These are phyloP conservation scores for Mimosa pudica DNA, from an alignment of 306 rosid species.

Conservation along the genomic window DNA sequence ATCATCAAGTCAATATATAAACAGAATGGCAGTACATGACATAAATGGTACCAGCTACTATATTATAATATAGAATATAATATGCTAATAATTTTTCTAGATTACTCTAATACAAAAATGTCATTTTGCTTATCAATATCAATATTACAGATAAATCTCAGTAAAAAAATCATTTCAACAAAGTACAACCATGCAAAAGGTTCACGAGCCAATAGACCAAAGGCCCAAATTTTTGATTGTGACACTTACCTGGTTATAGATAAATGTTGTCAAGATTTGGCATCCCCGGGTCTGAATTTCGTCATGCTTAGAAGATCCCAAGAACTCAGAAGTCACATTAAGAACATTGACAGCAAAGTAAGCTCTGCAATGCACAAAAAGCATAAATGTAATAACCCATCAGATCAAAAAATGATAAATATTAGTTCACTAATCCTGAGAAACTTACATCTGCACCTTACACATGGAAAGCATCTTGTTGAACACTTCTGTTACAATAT, in stretches of 20 bases:
- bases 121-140: slow-evolving; percentile 7
- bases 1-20: slow-evolving; percentile 29
- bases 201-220: slow-evolving; percentile 17
- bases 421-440: slow-evolving; percentile 22
- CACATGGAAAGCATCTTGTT: slow-evolving; percentile 81
- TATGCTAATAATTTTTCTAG: neutral
- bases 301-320: slow-evolving; percentile 78
- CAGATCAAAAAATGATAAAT: neutral
- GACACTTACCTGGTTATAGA: slow-evolving; percentile 73
- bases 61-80: neutral
- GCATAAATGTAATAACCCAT: slow-evolving; percentile 2
- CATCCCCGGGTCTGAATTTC: slow-evolving; percentile 74
- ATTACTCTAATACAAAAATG: neutral
- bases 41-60: slow-evolving; percentile 13
- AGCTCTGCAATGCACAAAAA: slow-evolving; percentile 58
- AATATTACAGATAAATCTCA: neutral
- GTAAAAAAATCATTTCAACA: neutral
- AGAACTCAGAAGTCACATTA: slow-evolving; percentile 72
- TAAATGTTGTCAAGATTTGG: slow-evolving; percentile 79
- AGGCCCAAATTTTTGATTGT: neutral
- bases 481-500: slow-evolving; percentile 66
- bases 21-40: slow-evolving; percentile 16
- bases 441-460: slow-evolving; percentile 93
- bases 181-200: slow-evolving; percentile 13
- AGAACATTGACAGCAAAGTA: slow-evolving; percentile 82